These are phyloP conservation scores for Penicillium silybi DNA, from an alignment of 495 filamentous ascomycete species.

Conservation along the genomic window DNA sequence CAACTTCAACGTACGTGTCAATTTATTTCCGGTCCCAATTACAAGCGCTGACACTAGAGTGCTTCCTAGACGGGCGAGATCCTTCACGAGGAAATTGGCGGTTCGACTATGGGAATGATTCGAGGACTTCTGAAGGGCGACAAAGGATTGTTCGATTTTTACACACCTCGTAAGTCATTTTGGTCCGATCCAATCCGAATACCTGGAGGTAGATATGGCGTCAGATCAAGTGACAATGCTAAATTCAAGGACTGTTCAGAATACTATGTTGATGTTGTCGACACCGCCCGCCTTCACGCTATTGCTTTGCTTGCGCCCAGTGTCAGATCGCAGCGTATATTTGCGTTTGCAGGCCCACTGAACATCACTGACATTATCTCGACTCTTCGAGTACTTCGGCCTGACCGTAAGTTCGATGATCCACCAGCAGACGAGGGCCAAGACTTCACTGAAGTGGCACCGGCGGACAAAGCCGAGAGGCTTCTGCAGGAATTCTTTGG, in stretches of 20 bases:
- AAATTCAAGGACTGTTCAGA: conserved; percentile 5
- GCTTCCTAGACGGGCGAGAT: conserved; percentile 21
- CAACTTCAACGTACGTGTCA: conserved; percentile 22
- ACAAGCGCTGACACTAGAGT: neutral
- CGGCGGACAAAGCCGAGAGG: conserved; percentile 10
- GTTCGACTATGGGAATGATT: conserved; percentile 22
- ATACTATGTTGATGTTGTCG: conserved; percentile 44
- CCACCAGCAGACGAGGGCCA: conserved; percentile 7
- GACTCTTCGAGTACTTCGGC: neutral
- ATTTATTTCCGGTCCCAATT: neutral
- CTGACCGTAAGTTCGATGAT: too few relatives aligned
- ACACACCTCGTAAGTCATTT: conserved; percentile 22
- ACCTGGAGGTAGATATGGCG: neutral
- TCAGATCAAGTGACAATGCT: neutral
- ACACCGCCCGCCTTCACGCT: conserved; percentile 46
- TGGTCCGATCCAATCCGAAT: neutral
- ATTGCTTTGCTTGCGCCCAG: conserved; percentile 39
- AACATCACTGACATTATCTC: conserved; percentile 21
- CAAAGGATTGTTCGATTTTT: conserved; percentile 3
- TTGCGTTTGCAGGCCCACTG: conserved; percentile 36
- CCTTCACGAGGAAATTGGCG: conserved; percentile 21
- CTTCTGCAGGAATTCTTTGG: conserved; percentile 16
- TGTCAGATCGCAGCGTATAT: conserved; percentile 40
- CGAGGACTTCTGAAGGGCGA: conserved; percentile 25
- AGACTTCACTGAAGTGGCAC: conserved; percentile 20